Base-by-base conservation (phyloP, 2,329 filamentous ascomycete genomes). In the Xylariaceae sp. region DNA sequence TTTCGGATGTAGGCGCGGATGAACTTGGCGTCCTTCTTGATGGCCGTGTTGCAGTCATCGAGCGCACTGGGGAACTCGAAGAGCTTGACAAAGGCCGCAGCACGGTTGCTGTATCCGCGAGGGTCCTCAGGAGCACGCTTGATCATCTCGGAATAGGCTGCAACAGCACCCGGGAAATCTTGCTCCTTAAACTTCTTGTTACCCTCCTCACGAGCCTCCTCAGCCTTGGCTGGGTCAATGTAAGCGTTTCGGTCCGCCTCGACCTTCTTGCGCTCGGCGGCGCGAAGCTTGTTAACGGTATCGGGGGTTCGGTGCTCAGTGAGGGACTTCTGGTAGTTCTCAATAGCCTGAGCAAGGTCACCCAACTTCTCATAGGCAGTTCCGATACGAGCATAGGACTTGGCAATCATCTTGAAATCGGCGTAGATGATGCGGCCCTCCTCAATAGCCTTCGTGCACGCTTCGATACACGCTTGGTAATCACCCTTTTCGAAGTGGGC, bases 321-420 rank as follows among this genome's bases (percentile, higher is more conserved):
- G 64, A 99, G 84, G 3, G 93, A 95, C 75, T 88, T 91, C 77
- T 96, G 88, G 82, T 93, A 99, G 80, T 90, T 90, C 67, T 90
- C 86, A 64, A 99, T 85, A 23, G 95, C 94, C 61, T 87, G 84
- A 57, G 82, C 74, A 9, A 94, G 78, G 68, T 97, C 88, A 66
- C 89, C 90, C 73, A 88, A 77, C 78, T 92, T 96, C 81, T 99
- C 94, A 74, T 97, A 92, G 0, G 93, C 87, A n/a, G 87, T 84
- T 65, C 94, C 94, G 67, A 99, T 96, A 68, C 94, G 91, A 45
- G 92, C 92, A 70, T 94, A 97, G n/a, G 93, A 90, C 86, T 97
- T 97, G 72, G 95, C 92, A 66, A 99, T 93, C 71, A 92, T 83
- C 85, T 99, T 99, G 82, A 97, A 99, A 78, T 99, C 94, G 64